Conservation (phyloP, 2,329 filamentous ascomycete species). For the Colletotrichum sansevieriae region DNA sequence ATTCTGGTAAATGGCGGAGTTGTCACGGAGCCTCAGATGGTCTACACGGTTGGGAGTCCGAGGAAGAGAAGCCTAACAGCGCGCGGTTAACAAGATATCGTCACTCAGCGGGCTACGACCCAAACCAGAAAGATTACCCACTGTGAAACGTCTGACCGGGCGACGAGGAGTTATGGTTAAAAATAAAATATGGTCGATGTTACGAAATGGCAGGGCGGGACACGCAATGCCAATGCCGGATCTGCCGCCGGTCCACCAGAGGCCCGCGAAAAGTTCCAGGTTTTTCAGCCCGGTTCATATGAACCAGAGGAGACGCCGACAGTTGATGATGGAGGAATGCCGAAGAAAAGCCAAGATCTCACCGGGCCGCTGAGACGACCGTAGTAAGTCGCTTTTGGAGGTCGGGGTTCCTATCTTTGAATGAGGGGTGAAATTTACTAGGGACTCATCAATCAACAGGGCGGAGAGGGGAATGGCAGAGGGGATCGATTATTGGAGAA, state of each 20-base stretch:
- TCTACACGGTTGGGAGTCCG: too few species aligned
- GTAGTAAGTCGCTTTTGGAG: neutral
- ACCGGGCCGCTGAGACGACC: conserved; percentile 9
- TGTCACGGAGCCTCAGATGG: neutral
- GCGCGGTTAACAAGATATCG: conserved; percentile 6
- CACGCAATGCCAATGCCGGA: conserved; percentile 32
- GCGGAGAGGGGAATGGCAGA: neutral
- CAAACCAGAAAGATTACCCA: neutral
- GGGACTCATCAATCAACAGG: neutral
- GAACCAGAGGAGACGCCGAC: conserved; percentile 20
- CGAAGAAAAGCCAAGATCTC: conserved; percentile 28
- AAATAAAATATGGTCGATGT: conserved; percentile 23
- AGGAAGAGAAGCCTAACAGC: neutral
- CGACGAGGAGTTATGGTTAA: conserved; percentile 16
- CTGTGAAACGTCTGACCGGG: conserved; percentile 20
- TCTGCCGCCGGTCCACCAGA: conserved; percentile 30
- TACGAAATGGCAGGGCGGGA: neutral
- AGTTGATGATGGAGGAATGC: conserved; percentile 12
- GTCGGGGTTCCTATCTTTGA: neutral
- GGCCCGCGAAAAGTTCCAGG: conserved; percentile 21
- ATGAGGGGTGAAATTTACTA: neutral
- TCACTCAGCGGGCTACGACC: conserved; percentile 9
- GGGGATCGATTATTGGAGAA: conserved; percentile 14
- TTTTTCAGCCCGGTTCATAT: conserved; percentile 39
- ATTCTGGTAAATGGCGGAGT: conserved; percentile 3